Evolutionary conservation across 2,329 filamentous ascomycete genomes (phyloP).

Genomic region (Mycogone perniciosa): DNA sequence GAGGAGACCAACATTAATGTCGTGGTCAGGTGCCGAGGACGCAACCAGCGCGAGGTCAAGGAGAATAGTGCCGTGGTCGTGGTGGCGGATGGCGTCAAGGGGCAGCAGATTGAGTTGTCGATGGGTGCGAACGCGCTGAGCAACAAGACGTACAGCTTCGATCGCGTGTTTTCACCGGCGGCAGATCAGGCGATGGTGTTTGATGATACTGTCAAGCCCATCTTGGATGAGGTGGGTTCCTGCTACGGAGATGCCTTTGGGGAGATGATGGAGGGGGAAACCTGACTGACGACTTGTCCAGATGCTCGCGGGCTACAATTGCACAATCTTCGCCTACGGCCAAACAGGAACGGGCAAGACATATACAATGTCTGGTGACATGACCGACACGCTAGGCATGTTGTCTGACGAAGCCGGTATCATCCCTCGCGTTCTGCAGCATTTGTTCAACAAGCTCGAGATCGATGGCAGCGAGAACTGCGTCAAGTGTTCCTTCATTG

Average conservation of each 20-base stretch:
- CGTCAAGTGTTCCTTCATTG: constrained; percentile 97
- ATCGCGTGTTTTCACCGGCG: constrained; percentile 92
- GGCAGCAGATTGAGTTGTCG: constrained; percentile 74
- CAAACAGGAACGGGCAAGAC: constrained; percentile 98
- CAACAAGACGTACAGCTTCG: constrained; percentile 95
- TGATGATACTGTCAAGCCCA: constrained; percentile 89
- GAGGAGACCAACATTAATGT: constrained; percentile 97
- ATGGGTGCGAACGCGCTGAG: constrained; percentile 90
- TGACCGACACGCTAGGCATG: constrained; percentile 78
- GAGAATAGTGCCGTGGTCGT: constrained; percentile 96
- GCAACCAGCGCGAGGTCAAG: constrained; percentile 84
- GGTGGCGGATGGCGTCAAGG: constrained; percentile 79
- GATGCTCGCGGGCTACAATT: constrained; percentile 94
- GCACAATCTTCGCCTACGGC: constrained; percentile 97
- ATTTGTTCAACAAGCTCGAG: constrained; percentile 80
- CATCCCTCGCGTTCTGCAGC: constrained; percentile 83
- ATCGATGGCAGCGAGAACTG: constrained; percentile 72
- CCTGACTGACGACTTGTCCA: constrained; percentile 30
- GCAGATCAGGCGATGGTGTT: constrained; percentile 92
- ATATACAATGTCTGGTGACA: constrained; percentile 98
- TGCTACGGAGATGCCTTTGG: neutral
- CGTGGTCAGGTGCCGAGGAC: constrained; percentile 86
- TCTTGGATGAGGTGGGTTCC: constrained; percentile 73
- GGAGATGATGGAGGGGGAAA: too few species aligned
- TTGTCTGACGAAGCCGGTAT: constrained; percentile 90